These are phyloP conservation scores for Rhododendron mucronatum DNA, from an alignment of 148 eudicot genomes.

Conservation along the genomic window DNA sequence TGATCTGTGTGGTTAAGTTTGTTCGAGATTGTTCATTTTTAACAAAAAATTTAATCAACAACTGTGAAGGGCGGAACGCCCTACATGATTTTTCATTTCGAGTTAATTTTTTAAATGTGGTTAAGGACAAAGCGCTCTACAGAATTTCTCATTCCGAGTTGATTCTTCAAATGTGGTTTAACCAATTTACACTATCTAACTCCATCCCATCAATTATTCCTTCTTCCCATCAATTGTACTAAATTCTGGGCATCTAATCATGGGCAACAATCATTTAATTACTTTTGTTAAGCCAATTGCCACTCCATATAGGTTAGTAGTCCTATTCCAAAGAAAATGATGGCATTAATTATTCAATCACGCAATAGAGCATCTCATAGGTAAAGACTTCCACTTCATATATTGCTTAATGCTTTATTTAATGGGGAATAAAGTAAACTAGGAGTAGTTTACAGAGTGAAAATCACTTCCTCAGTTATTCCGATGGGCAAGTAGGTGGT, in stretches of 20 bases:
- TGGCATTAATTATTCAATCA: neutral
- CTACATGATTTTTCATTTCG: too few species aligned
- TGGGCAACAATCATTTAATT: neutral
- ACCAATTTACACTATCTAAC: too few species aligned
- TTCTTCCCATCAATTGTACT: neutral
- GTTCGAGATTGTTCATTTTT: neutral
- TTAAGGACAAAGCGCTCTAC: too few species aligned
- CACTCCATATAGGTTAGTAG: neutral
- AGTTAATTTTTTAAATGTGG: too few species aligned
- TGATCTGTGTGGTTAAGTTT: neutral
- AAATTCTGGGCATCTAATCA: neutral
- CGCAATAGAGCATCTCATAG: neutral
- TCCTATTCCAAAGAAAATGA: too few species aligned
- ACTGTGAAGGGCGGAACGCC: too few species aligned
- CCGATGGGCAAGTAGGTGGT: too few species aligned
- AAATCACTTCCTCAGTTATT: neutral
- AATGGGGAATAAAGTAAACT: neutral
- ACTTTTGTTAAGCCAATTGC: neutral
- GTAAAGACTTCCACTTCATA: neutral
- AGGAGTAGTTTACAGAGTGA: neutral
- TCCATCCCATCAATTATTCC: too few species aligned
- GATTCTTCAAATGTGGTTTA: neutral
- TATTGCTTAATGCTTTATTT: neutral
- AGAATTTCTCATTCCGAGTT: too few species aligned
- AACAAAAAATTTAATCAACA: too few species aligned